Base-by-base conservation (phyloP, 2,329 filamentous ascomycete species). In the Fusarium succisae region DNA sequence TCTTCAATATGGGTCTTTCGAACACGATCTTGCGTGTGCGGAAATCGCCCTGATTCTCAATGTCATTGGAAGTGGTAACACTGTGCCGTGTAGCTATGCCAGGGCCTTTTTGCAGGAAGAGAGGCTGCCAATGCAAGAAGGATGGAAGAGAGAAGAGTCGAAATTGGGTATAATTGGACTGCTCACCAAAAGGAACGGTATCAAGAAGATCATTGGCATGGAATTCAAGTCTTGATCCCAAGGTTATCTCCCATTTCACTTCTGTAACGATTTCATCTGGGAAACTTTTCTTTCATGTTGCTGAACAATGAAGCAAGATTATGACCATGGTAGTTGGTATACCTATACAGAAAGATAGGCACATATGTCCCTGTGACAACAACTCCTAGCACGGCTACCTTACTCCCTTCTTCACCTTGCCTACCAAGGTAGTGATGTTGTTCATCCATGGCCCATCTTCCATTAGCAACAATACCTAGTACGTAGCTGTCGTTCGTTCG, bases 31-130 rank as follows among this genome's bases (percentile, higher is more conserved):
- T 26, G 66, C 70, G 2, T 78, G 74, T 22, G 62, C 66, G 30
- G 76, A 78, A 47, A 77, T 78, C 44, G 67, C 74, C 4, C 66
- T 78, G 9, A 45, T 78, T 18, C 66, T 78, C 15, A 68, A 71
- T 18, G 63, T 76, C 7, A 69, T 78, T 37, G 76, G 76, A 3
- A 70, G 71, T 30, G 74, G 76, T 13, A 51, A 68, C 1, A 59
- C 48, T 13, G 38, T 77, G 12, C 50, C 45, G 13, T 76, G 73
- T n/a, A 60, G 37, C 11, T 76, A 74, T 48, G 67, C 67, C 26
- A 61, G 48, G 35, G 73, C 73, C 6, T 74, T 75, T 45, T 61
- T 74, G 22, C 44, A 60, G n/a, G 73, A 76, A 57, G 73, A 76
- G 59, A 66, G 73, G 26, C 15, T 75, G 18, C 73, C 73, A 5